A percentile compares a stretch with the other conserved stretches of the same genome.
These are phyloP conservation scores for Euryodendron excelsum DNA, from an alignment of 148 eudicot species.

Conservation along the genomic window DNA sequence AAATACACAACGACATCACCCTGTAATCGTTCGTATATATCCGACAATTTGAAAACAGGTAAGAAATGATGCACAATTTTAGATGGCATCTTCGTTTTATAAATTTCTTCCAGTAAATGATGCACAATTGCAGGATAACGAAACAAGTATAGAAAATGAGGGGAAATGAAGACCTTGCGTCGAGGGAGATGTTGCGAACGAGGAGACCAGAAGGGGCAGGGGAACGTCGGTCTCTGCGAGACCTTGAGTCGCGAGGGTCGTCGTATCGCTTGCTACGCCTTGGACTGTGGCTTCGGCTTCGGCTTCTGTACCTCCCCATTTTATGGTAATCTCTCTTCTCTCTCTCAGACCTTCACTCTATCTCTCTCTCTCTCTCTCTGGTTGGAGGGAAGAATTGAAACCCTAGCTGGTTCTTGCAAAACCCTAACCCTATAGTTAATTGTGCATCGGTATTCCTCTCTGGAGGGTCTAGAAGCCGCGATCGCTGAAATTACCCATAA, in stretches of 20 bases:
- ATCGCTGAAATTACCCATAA: too few relatives aligned
- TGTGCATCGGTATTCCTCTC: not conserved
- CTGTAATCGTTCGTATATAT: too few relatives aligned
- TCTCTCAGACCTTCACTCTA: constrained; percentile 10
- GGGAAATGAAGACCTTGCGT: constrained; percentile 33
- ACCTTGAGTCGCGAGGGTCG: constrained; percentile 40
- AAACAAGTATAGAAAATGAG: not conserved
- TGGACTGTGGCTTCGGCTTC: constrained; percentile 47
- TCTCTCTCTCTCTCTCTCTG: constrained; percentile 4
- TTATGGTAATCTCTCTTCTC: not conserved
- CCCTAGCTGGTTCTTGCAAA: constrained; percentile 4
- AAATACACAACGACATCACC: too few relatives aligned
- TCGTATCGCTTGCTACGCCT: constrained; percentile 50
- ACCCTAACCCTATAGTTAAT: not conserved
- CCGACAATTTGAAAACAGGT: too few relatives aligned
- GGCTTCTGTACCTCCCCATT: constrained; percentile 55
- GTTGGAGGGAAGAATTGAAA: not conserved
- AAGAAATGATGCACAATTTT: too few relatives aligned
- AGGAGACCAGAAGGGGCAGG: constrained; percentile 55
- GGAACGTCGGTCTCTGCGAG: constrained; percentile 35
- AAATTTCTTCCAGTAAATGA: too few relatives aligned
- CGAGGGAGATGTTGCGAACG: constrained; percentile 54
- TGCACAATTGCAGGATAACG: not conserved
- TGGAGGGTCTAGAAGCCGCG: not conserved
- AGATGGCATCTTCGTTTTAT: too few relatives aligned